Evolutionary conservation across 805 yeast species (phyloP), one percentile per base, ranked within the genome.

Genomic region (Pichia membranifaciens): DNA sequence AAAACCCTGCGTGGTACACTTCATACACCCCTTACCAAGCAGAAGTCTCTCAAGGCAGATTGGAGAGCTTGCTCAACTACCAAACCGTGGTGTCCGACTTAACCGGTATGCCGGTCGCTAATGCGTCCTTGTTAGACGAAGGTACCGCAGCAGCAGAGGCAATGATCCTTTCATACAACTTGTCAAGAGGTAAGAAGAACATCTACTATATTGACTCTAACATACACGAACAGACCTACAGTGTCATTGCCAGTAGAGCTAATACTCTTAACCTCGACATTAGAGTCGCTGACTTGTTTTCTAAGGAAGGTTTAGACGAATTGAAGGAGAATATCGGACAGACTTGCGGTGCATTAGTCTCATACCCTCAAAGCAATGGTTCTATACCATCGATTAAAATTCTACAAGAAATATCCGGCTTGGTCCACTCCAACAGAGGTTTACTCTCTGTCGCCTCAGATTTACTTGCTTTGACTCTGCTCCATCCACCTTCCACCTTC

Each of bases 21-120:
- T 88, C 97, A 1, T 93, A 93, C 65, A 93, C 99, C 21, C 99
- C 99, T 32, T 93, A 93, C 66, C 99, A 93, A 70, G 96, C 99
- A 0, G 99, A 93, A 66, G 90, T 93, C 49, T 85, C 96, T 1
- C 99, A 93, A 68, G 99, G 99, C 46, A 81, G 99, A 58, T 75
- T 93, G 58, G 96, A 91, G 69, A 81, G 93, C 20, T 71, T 93
- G 52, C 71, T 93, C 52, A 93, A 93, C 67, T 93, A 78, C 70
- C 99, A 93, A 70, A 93, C 99, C n/a, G 73, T 91, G 60, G 74
- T 93, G 15, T 68, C 89, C 25, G 96, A 93, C 51, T 74, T 93
- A 54, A 93, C 99, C 0, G 99, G 98, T 1, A 74, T 93, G 68
- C 84, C 88, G n/a, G 81, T 93, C 58, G 90, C 98, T 43, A 93